Percentiles rank a stretch among this genome's conserved stretches.
phyloP scores from a whole-genome alignment of 139 green algal species.

The Ettlia oleoabundans region DNA sequence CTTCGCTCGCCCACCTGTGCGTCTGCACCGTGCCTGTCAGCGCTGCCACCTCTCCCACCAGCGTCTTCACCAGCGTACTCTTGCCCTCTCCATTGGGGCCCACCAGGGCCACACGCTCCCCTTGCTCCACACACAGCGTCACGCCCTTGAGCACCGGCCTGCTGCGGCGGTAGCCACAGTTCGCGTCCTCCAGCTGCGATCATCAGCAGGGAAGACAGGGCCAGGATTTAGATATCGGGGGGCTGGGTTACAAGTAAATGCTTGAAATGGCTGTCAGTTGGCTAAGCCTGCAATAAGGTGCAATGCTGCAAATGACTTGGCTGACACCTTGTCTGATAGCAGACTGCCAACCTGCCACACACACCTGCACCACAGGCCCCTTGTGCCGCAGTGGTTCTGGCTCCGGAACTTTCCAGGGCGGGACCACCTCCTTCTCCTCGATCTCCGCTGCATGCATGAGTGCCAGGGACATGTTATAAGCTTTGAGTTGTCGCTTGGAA shows the following conservation, averaged over 20 bases:
- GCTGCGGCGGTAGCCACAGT: slow-evolving; percentile 50
- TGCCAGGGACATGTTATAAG: no score
- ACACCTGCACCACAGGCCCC: slow-evolving; percentile 55
- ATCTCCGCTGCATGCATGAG: slow-evolving; percentile 40
- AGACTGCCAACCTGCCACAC: neutral
- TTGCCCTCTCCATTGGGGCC: slow-evolving; percentile 59
- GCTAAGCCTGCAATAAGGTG: no score
- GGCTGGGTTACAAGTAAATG: neutral
- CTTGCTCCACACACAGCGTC: slow-evolving; percentile 68
- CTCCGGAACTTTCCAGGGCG: slow-evolving; percentile 45
- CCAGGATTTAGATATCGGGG: neutral
- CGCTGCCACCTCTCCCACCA: slow-evolving; percentile 45
- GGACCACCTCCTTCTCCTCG: slow-evolving; percentile 39
- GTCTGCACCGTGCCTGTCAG: slow-evolving; percentile 1
- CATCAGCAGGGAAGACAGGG: neutral
- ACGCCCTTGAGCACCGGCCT: slow-evolving; percentile 51
- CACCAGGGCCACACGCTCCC: slow-evolving; percentile 24
- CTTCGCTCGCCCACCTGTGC: slow-evolving; percentile 25
- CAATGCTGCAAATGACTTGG: no score
- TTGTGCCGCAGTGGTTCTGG: slow-evolving; percentile 47
- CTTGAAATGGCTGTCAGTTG: neutral
- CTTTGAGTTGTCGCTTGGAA: no score
- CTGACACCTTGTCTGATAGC: neutral
- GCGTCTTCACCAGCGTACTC: slow-evolving; percentile 70
- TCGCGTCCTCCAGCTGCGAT: slow-evolving; percentile 59